Percentiles rank a stretch among this genome's conserved stretches.
Conservation (phyloP, 176 grass and related monocot species). For the Avena insularis region DNA sequence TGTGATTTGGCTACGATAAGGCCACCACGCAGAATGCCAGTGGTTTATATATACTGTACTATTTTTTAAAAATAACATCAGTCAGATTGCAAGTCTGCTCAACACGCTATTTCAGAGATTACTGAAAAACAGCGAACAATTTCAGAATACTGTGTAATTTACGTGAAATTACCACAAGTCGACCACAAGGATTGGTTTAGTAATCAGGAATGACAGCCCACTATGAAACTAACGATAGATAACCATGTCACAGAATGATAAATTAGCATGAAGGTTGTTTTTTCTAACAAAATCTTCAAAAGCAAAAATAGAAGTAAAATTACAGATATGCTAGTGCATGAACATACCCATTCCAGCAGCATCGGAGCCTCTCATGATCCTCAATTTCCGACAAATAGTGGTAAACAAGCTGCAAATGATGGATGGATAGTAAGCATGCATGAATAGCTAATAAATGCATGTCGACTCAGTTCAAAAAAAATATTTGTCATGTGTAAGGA, state of each 20-base stretch:
- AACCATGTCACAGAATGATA: neutral
- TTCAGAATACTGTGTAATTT: neutral
- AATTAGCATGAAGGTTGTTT: neutral
- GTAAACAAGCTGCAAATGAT: conserved; percentile 64
- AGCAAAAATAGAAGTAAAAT: neutral
- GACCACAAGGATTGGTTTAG: neutral
- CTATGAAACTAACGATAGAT: conserved; percentile 24
- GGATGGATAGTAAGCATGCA: neutral
- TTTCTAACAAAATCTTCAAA: neutral
- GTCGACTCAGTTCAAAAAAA: neutral
- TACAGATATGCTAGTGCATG: conserved; percentile 11
- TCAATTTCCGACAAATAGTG: conserved; percentile 61
- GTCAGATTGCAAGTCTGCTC: neutral
- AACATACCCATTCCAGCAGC: conserved; percentile 78
- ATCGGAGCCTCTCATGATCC: conserved; percentile 81
- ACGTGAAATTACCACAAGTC: neutral
- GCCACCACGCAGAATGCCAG: neutral
- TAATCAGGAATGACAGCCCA: neutral
- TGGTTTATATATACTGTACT: neutral
- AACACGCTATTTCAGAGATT: neutral
- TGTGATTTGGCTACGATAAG: neutral
- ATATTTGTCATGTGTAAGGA: conserved; percentile 7
- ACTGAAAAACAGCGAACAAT: neutral
- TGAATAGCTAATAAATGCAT: neutral
- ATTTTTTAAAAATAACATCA: neutral